Evolutionary conservation across 345 rosid genomes (phyloP).

Genomic region (Citrus trifoliata): DNA sequence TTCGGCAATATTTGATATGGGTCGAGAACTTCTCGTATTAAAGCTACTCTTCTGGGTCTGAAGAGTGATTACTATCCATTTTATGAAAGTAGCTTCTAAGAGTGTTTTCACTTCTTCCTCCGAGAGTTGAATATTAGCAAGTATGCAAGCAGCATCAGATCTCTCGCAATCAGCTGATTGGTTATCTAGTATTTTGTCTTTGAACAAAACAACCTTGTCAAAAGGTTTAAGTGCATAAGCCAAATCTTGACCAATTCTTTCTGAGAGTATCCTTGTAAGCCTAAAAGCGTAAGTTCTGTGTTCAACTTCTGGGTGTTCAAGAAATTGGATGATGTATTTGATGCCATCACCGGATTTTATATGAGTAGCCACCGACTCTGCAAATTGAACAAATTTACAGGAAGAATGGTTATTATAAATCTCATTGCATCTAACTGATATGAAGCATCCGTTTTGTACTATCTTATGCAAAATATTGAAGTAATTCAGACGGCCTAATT

Average conservation of each 20-base stretch:
- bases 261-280: conserved; percentile 34
- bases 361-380: conserved; percentile 33
- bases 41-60: conserved; percentile 13
- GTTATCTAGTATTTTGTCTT: conserved; percentile 30
- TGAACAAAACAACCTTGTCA: conserved; percentile 26
- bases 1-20: conserved; percentile 33
- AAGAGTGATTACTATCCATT: conserved; percentile 28
- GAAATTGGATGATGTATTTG: conserved; percentile 23
- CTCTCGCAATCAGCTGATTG: conserved; percentile 36
- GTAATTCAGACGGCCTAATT: background rate
- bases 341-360: conserved; percentile 34
- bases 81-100: conserved; percentile 30
- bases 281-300: conserved; percentile 32
- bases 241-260: conserved; percentile 32
- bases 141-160: conserved; percentile 40
- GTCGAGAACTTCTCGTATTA: conserved; percentile 20
- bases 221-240: conserved; percentile 22
- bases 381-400: conserved; percentile 15
- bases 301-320: conserved; percentile 32
- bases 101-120: conserved; percentile 29
- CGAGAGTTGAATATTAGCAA: conserved; percentile 36
- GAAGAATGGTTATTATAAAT: background rate
- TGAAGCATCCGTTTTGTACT: background rate
- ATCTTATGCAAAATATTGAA: background rate
- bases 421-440: background rate